Conservation (phyloP, 495 filamentous ascomycete genomes). For the Astrothelium macrocarpum region DNA sequence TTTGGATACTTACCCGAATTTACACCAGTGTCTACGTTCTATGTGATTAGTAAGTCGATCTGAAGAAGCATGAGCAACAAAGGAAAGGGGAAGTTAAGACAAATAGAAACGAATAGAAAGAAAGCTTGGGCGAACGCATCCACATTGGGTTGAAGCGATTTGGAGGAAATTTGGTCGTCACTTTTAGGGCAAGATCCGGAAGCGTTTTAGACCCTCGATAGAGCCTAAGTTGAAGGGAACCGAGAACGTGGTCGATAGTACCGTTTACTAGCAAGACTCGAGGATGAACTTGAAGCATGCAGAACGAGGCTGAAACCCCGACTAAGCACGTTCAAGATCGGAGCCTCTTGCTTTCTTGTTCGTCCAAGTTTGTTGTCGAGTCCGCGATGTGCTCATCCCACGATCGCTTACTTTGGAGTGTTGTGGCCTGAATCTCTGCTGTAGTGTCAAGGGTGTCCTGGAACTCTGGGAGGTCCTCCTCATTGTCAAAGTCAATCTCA, state of each 20-base stretch:
- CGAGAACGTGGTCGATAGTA: no score
- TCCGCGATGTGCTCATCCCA: slow-evolving; percentile 3
- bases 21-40: background rate
- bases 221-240: no score
- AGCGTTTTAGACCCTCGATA: no score
- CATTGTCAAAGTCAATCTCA: slow-evolving; percentile 4
- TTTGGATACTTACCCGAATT: background rate
- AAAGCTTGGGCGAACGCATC: background rate
- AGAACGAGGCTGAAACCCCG: background rate
- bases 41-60: background rate
- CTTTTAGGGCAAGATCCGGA: no score
- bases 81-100: background rate
- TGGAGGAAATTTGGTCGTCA: no score
- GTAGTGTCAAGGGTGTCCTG: background rate
- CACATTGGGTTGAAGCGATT: no score
- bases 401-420: background rate
- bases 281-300: background rate
- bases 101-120: background rate
- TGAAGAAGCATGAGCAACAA: background rate
- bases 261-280: background rate
- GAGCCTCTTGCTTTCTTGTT: background rate
- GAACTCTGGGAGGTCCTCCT: slow-evolving; percentile 1
- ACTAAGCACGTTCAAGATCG: background rate
- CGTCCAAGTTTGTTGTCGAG: background rate
- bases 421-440: background rate